These are phyloP conservation scores for Filosporella fistucella DNA, from an alignment of 495 filamentous ascomycete species.

Conservation along the genomic window DNA sequence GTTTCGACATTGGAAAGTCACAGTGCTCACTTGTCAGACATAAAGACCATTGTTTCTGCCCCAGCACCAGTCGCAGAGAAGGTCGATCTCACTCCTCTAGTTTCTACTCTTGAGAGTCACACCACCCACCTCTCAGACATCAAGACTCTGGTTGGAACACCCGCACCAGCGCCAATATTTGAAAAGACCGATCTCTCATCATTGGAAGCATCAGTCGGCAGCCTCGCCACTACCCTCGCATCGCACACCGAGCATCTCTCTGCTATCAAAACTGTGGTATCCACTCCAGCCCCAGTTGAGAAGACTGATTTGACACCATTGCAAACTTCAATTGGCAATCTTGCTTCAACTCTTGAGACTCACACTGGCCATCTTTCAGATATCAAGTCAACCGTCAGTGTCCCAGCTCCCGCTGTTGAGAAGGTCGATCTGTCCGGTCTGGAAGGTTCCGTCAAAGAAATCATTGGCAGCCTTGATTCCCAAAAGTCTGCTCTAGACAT, in stretches of 20 bases:
- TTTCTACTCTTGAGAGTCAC: constrained; percentile 4
- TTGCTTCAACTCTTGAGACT: constrained; percentile 8
- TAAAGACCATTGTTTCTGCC: not conserved
- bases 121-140: not conserved
- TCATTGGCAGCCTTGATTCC: not conserved
- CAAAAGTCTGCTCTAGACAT: constrained; percentile 1
- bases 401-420: constrained; percentile 7
- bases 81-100: constrained; percentile 4
- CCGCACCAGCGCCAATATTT: constrained; percentile 3
- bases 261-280: not conserved
- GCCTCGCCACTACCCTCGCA: constrained; percentile 3
- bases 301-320: constrained; percentile 7
- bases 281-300: constrained; percentile 5
- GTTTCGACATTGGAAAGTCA: constrained; percentile 1
- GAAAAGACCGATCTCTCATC: constrained; percentile 8
- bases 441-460: constrained; percentile 4
- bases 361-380: constrained; percentile 1
- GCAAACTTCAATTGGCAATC: not conserved
- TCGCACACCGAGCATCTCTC: constrained; percentile 4
- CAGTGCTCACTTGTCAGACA: constrained; percentile 2
- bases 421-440: constrained; percentile 9
- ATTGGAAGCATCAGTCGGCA: constrained; percentile 2
- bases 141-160: not conserved
- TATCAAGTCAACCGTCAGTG: constrained; percentile 5
- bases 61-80: not conserved